Base-by-base conservation (phyloP, 148 eudicot genomes). In the Camellia sinensis region DNA sequence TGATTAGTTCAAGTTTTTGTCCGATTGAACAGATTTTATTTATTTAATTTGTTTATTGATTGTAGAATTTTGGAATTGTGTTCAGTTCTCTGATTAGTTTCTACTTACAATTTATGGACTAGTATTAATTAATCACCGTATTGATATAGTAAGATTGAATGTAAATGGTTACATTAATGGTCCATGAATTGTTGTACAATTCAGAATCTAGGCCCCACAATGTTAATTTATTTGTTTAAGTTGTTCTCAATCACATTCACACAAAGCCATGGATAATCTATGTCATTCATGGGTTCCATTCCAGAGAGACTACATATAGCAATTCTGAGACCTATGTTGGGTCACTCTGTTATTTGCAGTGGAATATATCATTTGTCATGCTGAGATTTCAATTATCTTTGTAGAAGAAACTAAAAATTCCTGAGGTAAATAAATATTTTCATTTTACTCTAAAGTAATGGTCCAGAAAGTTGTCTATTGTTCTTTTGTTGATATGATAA, bases 331-430 rank as follows among this genome's bases (percentile, higher is more conserved):
- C 37, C 37, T 29, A 65, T 13, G 37, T 18, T 5, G 45, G 56
- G 5, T n/a, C n/a, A 4, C 46, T 7, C 5, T 59, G 43, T 60
- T 41, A 52, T 66, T 29, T 81, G 99, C 99, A 7, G 98, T 94
- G 75, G 97, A 97, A 80, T 97, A 82, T 78, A 94, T 97, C 74
- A 86, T 97, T 61, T 88, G 90, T 82, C 98, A 97, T 83, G 98
- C 98, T 18, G 97, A 90, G 78, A 88, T 97, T 68, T 89, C 98
- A 3, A 84, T 97, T 80, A 87, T 82, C 64, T 94, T 97, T 60
- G 90, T 85, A 6, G 97, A 94, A 77, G 99, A 94, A 86, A 84
- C 83, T 46, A 0, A 97, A 94, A 85, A 82, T 97, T 76, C 76
- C 93, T 10, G 97, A 97, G 96, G 99, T 87, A 83, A 65, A 68